Conservation (phyloP, 129 eudicot species). For the Flaveria ramosissima region DNA sequence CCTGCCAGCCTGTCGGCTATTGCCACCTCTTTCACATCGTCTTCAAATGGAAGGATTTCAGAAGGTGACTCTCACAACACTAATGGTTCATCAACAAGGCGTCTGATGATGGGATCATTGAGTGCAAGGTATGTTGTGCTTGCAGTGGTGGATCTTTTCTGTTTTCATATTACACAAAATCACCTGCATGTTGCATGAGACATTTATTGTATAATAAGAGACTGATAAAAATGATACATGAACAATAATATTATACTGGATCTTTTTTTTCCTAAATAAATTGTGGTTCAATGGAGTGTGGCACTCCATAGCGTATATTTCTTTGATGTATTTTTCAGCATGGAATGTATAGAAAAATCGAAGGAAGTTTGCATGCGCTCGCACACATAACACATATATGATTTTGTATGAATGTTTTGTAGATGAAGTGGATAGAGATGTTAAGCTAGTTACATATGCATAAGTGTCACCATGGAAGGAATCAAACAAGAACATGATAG, state of each 20-base stretch:
- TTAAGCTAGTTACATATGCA: not conserved
- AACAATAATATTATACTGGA: not conserved
- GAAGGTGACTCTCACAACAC: slow-evolving; percentile 52
- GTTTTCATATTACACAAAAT: slow-evolving; percentile 5
- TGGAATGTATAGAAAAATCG: not conserved
- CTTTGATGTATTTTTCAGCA: not conserved
- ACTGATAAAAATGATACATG: not conserved
- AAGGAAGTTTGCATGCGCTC: not conserved
- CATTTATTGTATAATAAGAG: slow-evolving; percentile 7
- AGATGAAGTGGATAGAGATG: not conserved
- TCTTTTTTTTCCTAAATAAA: not conserved
- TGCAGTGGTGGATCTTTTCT: not conserved
- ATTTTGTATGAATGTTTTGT: not conserved
- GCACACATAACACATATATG: not conserved
- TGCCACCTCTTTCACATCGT: slow-evolving; percentile 42
- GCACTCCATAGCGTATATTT: not conserved
- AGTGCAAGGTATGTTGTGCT: slow-evolving; percentile 54
- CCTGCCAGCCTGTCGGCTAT: slow-evolving; percentile 39
- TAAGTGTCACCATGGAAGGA: not conserved
- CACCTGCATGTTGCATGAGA: not conserved
- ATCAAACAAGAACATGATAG: slow-evolving; percentile 3
- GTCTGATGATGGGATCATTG: slow-evolving; percentile 40
- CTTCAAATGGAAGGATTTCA: slow-evolving; percentile 49
- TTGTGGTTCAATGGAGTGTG: not conserved
- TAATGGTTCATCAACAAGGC: slow-evolving; percentile 45